Evolutionary conservation across 2,329 filamentous ascomycete species (phyloP).

Genomic region (Venturia aucupariae): DNA sequence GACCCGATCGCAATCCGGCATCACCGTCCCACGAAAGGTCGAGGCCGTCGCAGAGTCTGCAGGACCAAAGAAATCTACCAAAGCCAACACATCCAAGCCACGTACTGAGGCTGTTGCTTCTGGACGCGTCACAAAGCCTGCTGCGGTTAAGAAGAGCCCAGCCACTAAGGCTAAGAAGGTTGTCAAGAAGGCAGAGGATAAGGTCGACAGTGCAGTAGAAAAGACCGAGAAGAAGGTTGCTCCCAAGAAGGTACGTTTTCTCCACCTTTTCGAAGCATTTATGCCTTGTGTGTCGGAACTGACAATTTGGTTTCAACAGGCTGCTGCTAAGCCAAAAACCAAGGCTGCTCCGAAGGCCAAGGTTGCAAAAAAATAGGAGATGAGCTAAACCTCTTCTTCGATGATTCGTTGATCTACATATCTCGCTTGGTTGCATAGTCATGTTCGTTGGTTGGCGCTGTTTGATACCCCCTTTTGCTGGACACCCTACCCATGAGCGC

Average conservation of each 20-base stretch:
- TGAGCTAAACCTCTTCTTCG: not conserved
- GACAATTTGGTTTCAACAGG: not conserved
- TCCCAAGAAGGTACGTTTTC: not conserved
- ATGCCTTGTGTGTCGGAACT: not conserved
- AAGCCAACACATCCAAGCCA: conserved; percentile 9
- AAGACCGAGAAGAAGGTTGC: conserved; percentile 6
- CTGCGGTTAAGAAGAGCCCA: conserved; percentile 9
- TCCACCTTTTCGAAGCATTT: not conserved
- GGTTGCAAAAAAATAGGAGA: not conserved
- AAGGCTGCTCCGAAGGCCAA: not conserved
- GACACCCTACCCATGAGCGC: not conserved
- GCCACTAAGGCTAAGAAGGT: conserved; percentile 6
- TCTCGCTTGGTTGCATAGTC: not conserved
- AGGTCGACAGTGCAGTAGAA: conserved; percentile 7
- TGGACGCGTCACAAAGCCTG: conserved; percentile 9
- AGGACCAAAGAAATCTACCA: conserved; percentile 4
- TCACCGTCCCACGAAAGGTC: conserved; percentile 7
- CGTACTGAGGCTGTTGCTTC: not conserved
- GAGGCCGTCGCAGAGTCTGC: not conserved
- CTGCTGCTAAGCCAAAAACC: not conserved
- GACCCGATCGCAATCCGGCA: conserved; percentile 8
- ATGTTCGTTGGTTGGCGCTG: conserved; percentile 1
- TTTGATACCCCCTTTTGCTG: conserved; percentile 4
- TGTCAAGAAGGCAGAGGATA: conserved; percentile 11
- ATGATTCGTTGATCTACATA: not conserved